A percentile compares a stretch with the other conserved stretches of the same genome.
Evolutionary conservation across 495 filamentous ascomycete species (phyloP).

Genomic region (Delitschia confertaspora): DNA sequence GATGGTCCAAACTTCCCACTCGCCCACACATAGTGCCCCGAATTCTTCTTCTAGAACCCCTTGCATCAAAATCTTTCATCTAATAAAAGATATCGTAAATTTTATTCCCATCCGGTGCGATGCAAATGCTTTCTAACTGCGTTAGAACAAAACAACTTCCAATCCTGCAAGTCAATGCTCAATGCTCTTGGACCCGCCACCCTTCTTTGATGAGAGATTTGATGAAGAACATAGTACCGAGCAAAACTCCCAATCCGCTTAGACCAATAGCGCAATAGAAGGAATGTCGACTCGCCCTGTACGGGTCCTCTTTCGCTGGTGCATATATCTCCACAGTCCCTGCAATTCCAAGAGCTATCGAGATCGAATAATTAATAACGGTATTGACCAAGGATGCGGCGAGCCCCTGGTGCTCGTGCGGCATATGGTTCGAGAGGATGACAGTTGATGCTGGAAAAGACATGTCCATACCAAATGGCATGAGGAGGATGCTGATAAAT

Average conservation of each 20-base stretch:
- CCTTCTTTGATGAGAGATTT: slow-evolving; percentile 27
- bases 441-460: slow-evolving; percentile 30
- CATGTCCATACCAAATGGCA: slow-evolving; percentile 35
- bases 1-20: too few relatives aligned
- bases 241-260: slow-evolving; percentile 17
- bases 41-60: too few relatives aligned
- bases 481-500: slow-evolving; percentile 30
- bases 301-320: slow-evolving; percentile 1
- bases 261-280: slow-evolving; percentile 27
- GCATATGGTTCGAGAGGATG: slow-evolving; percentile 31
- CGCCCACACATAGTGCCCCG: too few relatives aligned
- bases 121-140: neutral
- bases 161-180: neutral
- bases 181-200: slow-evolving; percentile 29
- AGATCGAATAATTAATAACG: slow-evolving; percentile 32
- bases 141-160: neutral
- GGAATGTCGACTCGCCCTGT: slow-evolving; percentile 19
- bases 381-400: slow-evolving; percentile 28
- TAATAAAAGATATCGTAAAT: neutral
- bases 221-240: slow-evolving; percentile 26
- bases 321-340: slow-evolving; percentile 28
- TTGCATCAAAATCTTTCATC: neutral
- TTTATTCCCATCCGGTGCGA: neutral
- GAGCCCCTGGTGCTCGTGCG: slow-evolving; percentile 29
- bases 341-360: slow-evolving; percentile 29